A percentile compares a stretch with the other conserved stretches of the same genome.
These are phyloP conservation scores for Fusarium penzigii DNA, from an alignment of 2,329 filamentous ascomycete species.

Conservation along the genomic window DNA sequence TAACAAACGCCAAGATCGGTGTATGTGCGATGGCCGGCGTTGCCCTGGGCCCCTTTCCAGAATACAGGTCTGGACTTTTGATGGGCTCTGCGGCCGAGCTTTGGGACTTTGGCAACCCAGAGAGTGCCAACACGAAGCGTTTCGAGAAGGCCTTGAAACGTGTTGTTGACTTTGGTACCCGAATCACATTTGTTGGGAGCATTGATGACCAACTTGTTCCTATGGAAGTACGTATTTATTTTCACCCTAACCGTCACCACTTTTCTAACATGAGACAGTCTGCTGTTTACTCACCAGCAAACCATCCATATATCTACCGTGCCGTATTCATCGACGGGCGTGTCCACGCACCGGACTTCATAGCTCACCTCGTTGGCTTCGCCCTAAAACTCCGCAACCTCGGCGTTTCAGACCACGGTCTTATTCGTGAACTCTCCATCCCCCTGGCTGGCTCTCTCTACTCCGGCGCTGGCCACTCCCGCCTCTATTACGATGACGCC, in stretches of 20 bases:
- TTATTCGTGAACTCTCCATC: slow-evolving; percentile 85
- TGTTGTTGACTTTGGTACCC: slow-evolving; percentile 75
- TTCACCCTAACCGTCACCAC: neutral
- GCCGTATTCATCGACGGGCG: slow-evolving; percentile 96
- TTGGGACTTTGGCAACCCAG: slow-evolving; percentile 86
- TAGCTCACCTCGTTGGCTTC: slow-evolving; percentile 90
- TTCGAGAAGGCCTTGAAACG: slow-evolving; percentile 76
- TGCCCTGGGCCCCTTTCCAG: slow-evolving; percentile 87
- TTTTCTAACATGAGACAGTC: slow-evolving; percentile 54
- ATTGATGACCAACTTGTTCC: slow-evolving; percentile 97
- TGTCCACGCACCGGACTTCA: slow-evolving; percentile 89
- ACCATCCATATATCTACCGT: slow-evolving; percentile 90
- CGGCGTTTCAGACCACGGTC: slow-evolving; percentile 87
- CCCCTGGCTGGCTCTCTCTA: slow-evolving; percentile 91
- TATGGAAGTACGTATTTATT: slow-evolving; percentile 65
- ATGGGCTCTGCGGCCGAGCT: slow-evolving; percentile 91
- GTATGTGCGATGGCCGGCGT: slow-evolving; percentile 91
- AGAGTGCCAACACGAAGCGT: slow-evolving; percentile 78
- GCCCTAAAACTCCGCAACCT: slow-evolving; percentile 91
- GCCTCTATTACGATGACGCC: slow-evolving; percentile 84
- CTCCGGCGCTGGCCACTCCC: slow-evolving; percentile 87
- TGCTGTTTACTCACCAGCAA: slow-evolving; percentile 80
- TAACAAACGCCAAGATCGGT: slow-evolving; percentile 75
- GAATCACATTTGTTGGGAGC: slow-evolving; percentile 86
- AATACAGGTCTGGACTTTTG: slow-evolving; percentile 86